Evolutionary conservation across 257 asterid genomes (phyloP).

Genomic region (Handroanthus guayacan): DNA sequence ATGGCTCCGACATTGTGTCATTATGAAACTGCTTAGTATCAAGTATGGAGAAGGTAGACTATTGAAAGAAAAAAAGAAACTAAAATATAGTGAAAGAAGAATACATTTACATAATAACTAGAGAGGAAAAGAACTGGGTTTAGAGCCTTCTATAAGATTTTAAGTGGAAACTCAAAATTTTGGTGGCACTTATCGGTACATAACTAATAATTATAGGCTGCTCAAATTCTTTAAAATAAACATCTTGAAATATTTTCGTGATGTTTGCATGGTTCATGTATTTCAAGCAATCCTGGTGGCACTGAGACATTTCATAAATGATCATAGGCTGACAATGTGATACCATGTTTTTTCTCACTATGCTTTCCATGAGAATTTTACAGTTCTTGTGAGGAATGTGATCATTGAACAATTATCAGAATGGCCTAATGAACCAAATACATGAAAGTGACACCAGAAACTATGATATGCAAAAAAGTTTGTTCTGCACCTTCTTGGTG

Average conservation of each 20-base stretch:
- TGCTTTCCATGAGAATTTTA: background rate
- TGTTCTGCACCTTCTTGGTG: constrained; percentile 17
- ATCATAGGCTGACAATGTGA: background rate
- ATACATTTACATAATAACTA: background rate
- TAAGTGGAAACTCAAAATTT: constrained; percentile 2
- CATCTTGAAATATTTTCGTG: background rate
- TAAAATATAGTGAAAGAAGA: background rate
- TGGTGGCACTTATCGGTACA: constrained; percentile 9
- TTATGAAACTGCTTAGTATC: background rate
- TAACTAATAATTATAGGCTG: background rate
- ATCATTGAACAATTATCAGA: constrained; percentile 10
- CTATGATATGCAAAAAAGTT: background rate
- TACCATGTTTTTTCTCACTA: background rate
- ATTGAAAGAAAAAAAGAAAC: background rate
- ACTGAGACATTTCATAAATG: background rate
- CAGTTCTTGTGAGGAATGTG: background rate
- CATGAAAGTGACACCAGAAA: background rate
- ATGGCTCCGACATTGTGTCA: background rate
- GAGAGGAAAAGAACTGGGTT: background rate
- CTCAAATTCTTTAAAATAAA: background rate
- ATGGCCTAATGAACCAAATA: constrained; percentile 1
- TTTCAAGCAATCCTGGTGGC: background rate
- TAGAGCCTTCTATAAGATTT: constrained; percentile 9
- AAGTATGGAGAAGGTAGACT: no score
- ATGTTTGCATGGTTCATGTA: background rate